A percentile compares a stretch with the other conserved stretches of the same genome.
phyloP scores from a whole-genome alignment of 2,329 filamentous ascomycete species.

The Fusarium kyushuense region DNA sequence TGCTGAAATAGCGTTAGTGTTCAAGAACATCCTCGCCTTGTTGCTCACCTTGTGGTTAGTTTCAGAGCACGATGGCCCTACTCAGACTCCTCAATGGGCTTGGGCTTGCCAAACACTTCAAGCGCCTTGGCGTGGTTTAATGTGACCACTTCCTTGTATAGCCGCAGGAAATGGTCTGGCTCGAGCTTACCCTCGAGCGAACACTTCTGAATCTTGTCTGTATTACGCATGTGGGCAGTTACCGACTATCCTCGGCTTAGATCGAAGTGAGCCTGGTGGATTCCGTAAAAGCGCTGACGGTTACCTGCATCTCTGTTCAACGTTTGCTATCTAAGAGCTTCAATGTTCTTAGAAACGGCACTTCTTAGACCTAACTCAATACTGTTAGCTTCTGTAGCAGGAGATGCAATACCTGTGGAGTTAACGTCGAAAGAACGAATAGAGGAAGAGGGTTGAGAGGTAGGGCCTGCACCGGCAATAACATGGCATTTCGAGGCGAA shows the following conservation, averaged over 20 bases:
- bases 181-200: slow-evolving; percentile 35
- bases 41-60: too few species aligned
- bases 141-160: slow-evolving; percentile 10
- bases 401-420: too few species aligned
- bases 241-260: slow-evolving; percentile 21
- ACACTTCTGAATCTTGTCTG: slow-evolving; percentile 28
- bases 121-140: slow-evolving; percentile 4
- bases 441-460: neutral
- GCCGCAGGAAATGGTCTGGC: slow-evolving; percentile 1
- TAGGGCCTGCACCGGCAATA: neutral
- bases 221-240: slow-evolving; percentile 14
- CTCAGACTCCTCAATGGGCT: too few species aligned
- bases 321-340: neutral
- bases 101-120: slow-evolving; percentile 15
- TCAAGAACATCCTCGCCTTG: too few species aligned
- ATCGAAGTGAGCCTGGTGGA: slow-evolving; percentile 18
- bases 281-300: slow-evolving; percentile 12
- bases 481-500: neutral
- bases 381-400: too few species aligned
- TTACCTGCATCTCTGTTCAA: slow-evolving; percentile 8
- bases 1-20: neutral
- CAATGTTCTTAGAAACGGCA: neutral
- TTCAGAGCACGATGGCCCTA: neutral
- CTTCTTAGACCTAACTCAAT: neutral
- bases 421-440: too few species aligned